A percentile compares a stretch with the other conserved stretches of the same genome.
Evolutionary conservation across 1,284 basidiomycete species (phyloP).

Genomic region (Ustilago loliicola): DNA sequence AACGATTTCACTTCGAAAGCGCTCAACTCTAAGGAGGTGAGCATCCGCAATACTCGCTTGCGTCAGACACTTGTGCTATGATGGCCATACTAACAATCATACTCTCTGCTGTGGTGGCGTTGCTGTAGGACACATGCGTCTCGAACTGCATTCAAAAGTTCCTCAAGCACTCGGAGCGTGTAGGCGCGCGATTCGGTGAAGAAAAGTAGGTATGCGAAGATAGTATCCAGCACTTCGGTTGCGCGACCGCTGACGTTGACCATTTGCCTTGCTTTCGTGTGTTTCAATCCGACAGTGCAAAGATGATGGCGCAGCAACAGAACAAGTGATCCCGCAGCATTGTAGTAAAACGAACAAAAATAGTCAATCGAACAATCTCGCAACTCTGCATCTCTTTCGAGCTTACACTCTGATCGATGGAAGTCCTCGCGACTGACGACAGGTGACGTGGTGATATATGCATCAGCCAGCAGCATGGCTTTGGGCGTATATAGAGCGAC

Average conservation of each 20-base stretch:
- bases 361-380: constrained; percentile 1
- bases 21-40: constrained; percentile 90
- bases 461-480: too few relatives aligned
- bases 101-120: neutral
- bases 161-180: constrained; percentile 94
- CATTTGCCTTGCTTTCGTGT: neutral
- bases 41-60: neutral
- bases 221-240: neutral
- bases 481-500: too few relatives aligned
- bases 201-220: constrained; percentile 59
- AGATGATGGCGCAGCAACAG: constrained; percentile 53
- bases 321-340: constrained; percentile 34
- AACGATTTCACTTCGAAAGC: constrained; percentile 98
- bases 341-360: neutral
- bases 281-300: constrained; percentile 22
- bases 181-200: constrained; percentile 83
- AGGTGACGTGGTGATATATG: too few relatives aligned
- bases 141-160: constrained; percentile 87
- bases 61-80: neutral
- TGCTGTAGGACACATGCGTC: constrained; percentile 73
- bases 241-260: neutral
- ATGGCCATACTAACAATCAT: too few relatives aligned
- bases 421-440: too few relatives aligned
- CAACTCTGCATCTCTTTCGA: neutral
- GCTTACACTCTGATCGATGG: neutral